Evolutionary conservation across 768 basidiomycete species (phyloP).

Genomic region (Butyriboletus loyo): DNA sequence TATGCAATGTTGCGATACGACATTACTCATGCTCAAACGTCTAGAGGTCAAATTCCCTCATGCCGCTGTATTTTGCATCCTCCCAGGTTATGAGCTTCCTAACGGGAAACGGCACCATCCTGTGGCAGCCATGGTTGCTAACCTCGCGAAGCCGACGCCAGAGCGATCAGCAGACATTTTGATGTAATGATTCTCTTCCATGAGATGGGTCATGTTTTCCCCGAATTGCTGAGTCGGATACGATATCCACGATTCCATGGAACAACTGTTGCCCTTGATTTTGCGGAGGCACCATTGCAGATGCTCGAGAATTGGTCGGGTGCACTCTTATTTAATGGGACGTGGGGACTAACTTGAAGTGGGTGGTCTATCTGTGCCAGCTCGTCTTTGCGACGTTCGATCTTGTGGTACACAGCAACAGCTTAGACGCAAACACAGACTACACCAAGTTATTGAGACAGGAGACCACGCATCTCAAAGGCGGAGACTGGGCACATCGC

Average conservation of each 20-base stretch:
- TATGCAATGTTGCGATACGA: background rate
- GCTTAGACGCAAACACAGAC: conserved; percentile 50
- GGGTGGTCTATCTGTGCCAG: conserved; percentile 54
- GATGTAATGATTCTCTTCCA: conserved; percentile 89
- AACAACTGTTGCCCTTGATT: conserved; percentile 71
- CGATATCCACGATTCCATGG: conserved; percentile 78
- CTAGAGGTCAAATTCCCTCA: conserved; percentile 75
- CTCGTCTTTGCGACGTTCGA: conserved; percentile 57
- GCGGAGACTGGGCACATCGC: conserved; percentile 63
- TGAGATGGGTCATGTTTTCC: conserved; percentile 77
- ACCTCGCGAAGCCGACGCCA: conserved; percentile 78
- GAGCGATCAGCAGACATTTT: conserved; percentile 75
- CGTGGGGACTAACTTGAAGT: background rate
- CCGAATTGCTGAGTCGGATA: conserved; percentile 64
- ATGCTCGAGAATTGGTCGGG: conserved; percentile 85
- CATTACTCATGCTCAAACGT: background rate
- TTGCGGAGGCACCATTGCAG: conserved; percentile 87
- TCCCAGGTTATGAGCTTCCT: conserved; percentile 56
- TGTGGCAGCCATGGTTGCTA: conserved; percentile 80
- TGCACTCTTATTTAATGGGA: background rate
- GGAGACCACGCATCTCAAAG: conserved; percentile 63
- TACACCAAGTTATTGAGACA: conserved; percentile 68
- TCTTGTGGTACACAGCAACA: conserved; percentile 15
- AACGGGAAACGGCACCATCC: conserved; percentile 68
- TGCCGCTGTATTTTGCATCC: conserved; percentile 77